Evolutionary conservation across 306 rosid genomes (phyloP), one percentile per base, ranked within the genome.

Genomic region (Castanea mollissima): DNA sequence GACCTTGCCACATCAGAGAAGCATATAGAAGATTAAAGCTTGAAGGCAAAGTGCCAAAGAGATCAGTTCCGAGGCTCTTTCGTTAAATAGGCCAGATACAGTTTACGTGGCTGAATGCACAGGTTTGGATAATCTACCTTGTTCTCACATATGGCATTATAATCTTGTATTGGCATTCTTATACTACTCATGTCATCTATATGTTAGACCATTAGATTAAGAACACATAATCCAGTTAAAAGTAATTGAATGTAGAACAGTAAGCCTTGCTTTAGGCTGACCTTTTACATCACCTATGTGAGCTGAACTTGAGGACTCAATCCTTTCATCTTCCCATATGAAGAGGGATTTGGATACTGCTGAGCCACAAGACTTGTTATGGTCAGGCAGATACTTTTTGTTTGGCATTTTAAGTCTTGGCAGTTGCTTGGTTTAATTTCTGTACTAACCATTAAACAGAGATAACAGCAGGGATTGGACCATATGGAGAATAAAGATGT

Each of bases 1-100:
- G 99, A 65, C 97, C 99, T 59, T 92, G 98, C 89, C 99, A 96
- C 86, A 70, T 95, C 75, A 85, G 98, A 83, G 99, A 95, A 86
- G 91, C 98, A 49, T 87, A 90, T 82, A 85, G 97, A 87, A 86
- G 98, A 76, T 85, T 88, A 38, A 95, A 93, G 91, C 86, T 91
- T 63, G 99, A 95, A 87, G 99, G 99, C 38, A 95, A 93, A 82
- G 86, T 90, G 62, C 97, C 94, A 21, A 90, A 88, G 83, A 93
- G 86, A 86, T 83, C 98, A 25, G 89, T 46, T 27, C 82, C 93
- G 0, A 86, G 97, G 87, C 97, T 93, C 80, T 95, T 95, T 82
- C 91, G 91, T 57, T 91, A 86, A 83, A 83, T 81, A 71, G 80
- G 46, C 52, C 74, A 65, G 75, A 57, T 79, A 74, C 79, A 62